phyloP scores from a whole-genome alignment of 1,139 yeast species.

The Taphrina populina region DNA sequence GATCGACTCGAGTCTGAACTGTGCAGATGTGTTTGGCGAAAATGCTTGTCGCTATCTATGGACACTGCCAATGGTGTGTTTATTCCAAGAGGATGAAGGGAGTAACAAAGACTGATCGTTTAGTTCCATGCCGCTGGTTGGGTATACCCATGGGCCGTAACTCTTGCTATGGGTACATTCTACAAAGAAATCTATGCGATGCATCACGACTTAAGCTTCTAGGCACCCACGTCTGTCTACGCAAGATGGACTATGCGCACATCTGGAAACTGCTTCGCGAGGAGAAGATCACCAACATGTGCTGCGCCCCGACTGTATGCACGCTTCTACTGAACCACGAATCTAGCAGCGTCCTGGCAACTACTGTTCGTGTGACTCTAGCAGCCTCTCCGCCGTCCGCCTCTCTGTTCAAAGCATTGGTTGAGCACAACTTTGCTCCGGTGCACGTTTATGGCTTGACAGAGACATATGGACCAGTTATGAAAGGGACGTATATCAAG shows the following conservation, averaged over 20 bases:
- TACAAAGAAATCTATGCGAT: too few relatives aligned
- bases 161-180: conserved; percentile 46
- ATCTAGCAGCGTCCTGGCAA: conserved; percentile 42
- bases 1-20: conserved; percentile 45
- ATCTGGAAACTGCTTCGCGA: conserved; percentile 45
- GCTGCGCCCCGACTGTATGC: conserved; percentile 49
- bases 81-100: too few relatives aligned
- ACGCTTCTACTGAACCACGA: conserved; percentile 46
- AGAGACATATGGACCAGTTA: conserved; percentile 48
- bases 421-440: conserved; percentile 44
- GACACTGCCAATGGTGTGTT: conserved; percentile 46
- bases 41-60: conserved; percentile 46
- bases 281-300: conserved; percentile 45
- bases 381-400: conserved; percentile 49
- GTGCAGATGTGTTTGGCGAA: conserved; percentile 43
- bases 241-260: conserved; percentile 46
- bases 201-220: background rate
- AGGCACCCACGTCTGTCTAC: conserved; percentile 45
- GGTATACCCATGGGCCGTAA: conserved; percentile 48
- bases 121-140: conserved; percentile 48
- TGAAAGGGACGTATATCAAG: conserved; percentile 44
- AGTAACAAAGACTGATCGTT: background rate
- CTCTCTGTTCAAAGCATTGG: conserved; percentile 46
- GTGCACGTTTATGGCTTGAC: conserved; percentile 77
- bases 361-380: conserved; percentile 45